These are phyloP conservation scores for Colletotrichum magnum DNA, from an alignment of 2,329 filamentous ascomycete genomes.

Conservation along the genomic window DNA sequence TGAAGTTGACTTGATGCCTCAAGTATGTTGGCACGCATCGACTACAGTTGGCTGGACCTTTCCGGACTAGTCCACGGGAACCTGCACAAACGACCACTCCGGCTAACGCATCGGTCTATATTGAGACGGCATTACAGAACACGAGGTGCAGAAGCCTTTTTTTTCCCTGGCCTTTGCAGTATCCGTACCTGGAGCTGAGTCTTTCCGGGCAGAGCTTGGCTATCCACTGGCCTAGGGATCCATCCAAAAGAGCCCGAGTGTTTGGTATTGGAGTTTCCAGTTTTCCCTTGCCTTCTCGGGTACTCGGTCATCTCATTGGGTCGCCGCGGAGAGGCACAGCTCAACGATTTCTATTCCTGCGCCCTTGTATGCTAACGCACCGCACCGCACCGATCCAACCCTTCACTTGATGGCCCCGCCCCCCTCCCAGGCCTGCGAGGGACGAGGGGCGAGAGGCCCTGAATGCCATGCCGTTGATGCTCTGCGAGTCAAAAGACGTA, in stretches of 20 bases:
- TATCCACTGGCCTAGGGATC: constrained; percentile 2
- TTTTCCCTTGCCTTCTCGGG: constrained; percentile 33
- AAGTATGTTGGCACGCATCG: constrained; percentile 32
- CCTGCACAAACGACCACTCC: constrained; percentile 53
- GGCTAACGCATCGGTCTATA: constrained; percentile 44
- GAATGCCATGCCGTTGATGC: not conserved
- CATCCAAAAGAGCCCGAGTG: constrained; percentile 3
- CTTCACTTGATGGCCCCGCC: not conserved
- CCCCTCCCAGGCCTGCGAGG: constrained; percentile 5
- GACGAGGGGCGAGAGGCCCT: not conserved
- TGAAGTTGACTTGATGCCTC: constrained; percentile 25
- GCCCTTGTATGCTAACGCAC: constrained; percentile 13
- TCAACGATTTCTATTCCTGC: constrained; percentile 33
- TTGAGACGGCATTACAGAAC: constrained; percentile 49
- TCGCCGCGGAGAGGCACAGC: constrained; percentile 26
- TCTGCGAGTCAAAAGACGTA: constrained; percentile 5
- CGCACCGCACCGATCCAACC: not conserved
- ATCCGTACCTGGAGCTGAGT: not conserved
- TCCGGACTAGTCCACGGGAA: constrained; percentile 53
- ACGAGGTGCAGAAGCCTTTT: constrained; percentile 42
- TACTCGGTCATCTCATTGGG: constrained; percentile 35
- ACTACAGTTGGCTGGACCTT: constrained; percentile 42
- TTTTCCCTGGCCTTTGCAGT: not conserved
- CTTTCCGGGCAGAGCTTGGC: constrained; percentile 13
- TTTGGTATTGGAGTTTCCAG: constrained; percentile 19